phyloP scores from a whole-genome alignment of 805 yeast species.

The Cyberlindnera veronae region DNA sequence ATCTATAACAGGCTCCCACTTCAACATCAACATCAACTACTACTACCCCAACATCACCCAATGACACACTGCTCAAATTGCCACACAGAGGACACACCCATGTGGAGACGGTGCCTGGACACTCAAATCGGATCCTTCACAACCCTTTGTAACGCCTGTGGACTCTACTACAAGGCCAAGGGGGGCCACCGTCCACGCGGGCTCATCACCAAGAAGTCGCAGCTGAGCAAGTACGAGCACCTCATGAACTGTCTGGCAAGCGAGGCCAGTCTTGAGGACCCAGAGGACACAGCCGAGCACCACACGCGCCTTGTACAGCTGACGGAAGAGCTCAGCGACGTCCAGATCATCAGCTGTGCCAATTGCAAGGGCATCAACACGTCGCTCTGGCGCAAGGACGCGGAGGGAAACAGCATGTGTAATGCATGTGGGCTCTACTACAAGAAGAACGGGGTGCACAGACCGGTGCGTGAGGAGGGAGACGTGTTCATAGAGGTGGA shows the following conservation, averaged over 20 bases:
- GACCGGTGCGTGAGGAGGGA: conserved; percentile 10
- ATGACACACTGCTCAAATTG: conserved; percentile 45
- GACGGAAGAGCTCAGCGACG: conserved; percentile 10
- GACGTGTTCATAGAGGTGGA: conserved; percentile 22
- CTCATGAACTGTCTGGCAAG: conserved; percentile 10
- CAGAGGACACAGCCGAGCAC: too few relatives aligned
- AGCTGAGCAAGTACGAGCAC: conserved; percentile 14
- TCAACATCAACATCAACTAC: neutral
- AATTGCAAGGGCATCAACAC: conserved; percentile 89
- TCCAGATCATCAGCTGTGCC: conserved; percentile 46
- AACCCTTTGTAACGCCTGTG: conserved; percentile 80
- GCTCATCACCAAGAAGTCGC: conserved; percentile 38
- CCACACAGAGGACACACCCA: conserved; percentile 75
- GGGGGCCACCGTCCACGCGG: conserved; percentile 71
- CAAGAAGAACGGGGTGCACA: conserved; percentile 37
- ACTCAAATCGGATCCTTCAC: conserved; percentile 66
- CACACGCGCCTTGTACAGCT: conserved; percentile 6
- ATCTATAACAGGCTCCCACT: too few relatives aligned
- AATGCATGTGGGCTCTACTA: conserved; percentile 93
- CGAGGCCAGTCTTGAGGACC: too few relatives aligned
- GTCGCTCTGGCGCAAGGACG: conserved; percentile 89
- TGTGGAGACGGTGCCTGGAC: conserved; percentile 75
- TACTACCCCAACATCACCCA: neutral
- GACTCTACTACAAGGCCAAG: conserved; percentile 68
- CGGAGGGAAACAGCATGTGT: conserved; percentile 85